These are phyloP conservation scores for Chlamydomonas asymmetrica DNA, from an alignment of 139 green algal genomes.

Conservation along the genomic window DNA sequence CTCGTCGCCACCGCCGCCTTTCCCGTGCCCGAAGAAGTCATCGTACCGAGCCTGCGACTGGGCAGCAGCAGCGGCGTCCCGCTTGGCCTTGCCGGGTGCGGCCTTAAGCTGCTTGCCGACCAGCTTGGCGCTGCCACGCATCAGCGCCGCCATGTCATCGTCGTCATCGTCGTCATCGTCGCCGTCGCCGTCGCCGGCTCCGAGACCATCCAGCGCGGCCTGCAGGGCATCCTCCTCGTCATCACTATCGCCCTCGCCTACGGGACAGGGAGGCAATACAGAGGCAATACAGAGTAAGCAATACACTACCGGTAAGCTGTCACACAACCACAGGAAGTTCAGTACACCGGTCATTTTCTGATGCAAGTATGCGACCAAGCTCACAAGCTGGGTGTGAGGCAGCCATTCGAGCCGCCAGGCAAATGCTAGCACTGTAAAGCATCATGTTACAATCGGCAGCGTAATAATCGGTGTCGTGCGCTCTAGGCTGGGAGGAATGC, in stretches of 20 bases:
- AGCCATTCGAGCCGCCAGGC: no score
- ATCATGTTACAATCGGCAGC: no score
- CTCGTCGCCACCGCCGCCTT: not conserved
- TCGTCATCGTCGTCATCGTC: constrained; percentile 27
- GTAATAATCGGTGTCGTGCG: no score
- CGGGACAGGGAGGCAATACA: not conserved
- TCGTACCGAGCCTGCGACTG: constrained; percentile 40
- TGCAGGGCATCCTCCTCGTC: constrained; percentile 45
- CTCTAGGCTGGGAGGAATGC: no score
- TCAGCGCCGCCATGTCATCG: not conserved
- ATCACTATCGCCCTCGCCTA: not conserved
- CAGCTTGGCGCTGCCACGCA: constrained; percentile 1
- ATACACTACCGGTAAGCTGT: no score
- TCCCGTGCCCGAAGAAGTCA: constrained; percentile 72
- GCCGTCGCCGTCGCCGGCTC: no score
- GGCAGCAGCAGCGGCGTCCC: not conserved
- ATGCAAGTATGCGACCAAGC: not conserved
- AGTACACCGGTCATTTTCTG: not conserved
- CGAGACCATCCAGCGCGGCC: no score
- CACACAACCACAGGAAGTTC: not conserved
- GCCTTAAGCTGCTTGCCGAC: not conserved
- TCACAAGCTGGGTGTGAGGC: no score
- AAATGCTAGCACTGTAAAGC: no score
- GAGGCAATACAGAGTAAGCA: not conserved
- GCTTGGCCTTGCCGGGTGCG: not conserved